Conservation (phyloP, 2,329 filamentous ascomycete genomes). For the Clarireedia sp. region DNA sequence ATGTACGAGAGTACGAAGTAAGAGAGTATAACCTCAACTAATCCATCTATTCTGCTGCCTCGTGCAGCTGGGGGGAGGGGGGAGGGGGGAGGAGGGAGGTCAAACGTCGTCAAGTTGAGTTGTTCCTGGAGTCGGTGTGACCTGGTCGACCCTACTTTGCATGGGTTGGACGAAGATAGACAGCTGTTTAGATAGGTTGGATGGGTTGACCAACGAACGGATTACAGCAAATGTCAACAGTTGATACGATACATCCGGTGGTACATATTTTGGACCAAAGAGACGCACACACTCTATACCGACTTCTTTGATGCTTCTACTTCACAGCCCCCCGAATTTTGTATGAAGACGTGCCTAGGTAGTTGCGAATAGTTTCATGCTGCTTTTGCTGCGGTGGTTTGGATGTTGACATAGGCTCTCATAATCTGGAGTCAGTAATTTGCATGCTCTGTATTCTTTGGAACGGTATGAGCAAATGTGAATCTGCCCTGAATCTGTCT, state of each 20-base stretch:
- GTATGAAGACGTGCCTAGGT: not conserved
- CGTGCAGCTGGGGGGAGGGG: too few relatives aligned
- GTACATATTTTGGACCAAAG: not conserved
- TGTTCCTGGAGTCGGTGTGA: slow-evolving; percentile 1
- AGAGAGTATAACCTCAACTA: too few relatives aligned
- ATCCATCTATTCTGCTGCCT: too few relatives aligned
- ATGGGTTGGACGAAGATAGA: not conserved
- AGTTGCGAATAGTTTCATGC: slow-evolving; percentile 3
- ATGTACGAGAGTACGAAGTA: too few relatives aligned
- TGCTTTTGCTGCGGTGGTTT: not conserved
- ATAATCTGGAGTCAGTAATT: too few relatives aligned
- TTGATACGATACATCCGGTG: not conserved
- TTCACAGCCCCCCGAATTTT: slow-evolving; percentile 7
- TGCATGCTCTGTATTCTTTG: too few relatives aligned
- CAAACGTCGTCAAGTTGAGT: too few relatives aligned
- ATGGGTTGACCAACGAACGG: not conserved
- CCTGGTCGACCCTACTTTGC: not conserved
- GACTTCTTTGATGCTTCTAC: not conserved
- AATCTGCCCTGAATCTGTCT: too few relatives aligned
- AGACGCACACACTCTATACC: not conserved
- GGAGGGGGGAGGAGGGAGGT: too few relatives aligned
- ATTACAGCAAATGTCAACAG: not conserved
- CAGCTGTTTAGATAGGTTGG: too few relatives aligned
- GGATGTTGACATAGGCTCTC: too few relatives aligned
- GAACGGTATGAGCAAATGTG: too few relatives aligned